Conservation (phyloP, 2,329 filamentous ascomycete species). For the Diaporthe citri region DNA sequence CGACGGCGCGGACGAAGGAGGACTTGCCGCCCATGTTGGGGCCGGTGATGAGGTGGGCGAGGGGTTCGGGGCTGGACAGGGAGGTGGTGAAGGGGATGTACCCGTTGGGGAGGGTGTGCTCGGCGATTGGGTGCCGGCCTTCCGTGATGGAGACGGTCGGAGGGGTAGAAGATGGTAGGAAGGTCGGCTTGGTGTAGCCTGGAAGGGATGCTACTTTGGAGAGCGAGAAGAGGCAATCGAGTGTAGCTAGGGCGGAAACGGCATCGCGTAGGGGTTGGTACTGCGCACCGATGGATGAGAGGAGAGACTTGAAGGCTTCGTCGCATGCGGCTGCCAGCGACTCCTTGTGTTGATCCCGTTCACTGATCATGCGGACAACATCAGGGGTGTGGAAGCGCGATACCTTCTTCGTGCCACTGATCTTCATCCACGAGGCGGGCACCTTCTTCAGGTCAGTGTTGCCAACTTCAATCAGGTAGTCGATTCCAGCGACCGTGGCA, state of each 20-base stretch:
- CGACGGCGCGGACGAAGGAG: conserved; percentile 94
- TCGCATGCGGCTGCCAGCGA: conserved; percentile 93
- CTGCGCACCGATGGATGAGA: conserved; percentile 80
- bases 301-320: conserved; percentile 78
- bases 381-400: conserved; percentile 96
- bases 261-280: conserved; percentile 93
- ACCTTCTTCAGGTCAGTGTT: conserved; percentile 87
- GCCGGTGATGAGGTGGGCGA: conserved; percentile 90
- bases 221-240: conserved; percentile 92
- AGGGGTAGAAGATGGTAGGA: conserved; percentile 71
- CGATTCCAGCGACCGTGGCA: conserved; percentile 87
- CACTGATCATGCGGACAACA: conserved; percentile 83
- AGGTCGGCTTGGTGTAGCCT: conserved; percentile 85
- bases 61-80: conserved; percentile 73
- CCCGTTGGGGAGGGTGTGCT: conserved; percentile 84
- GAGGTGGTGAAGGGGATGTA: conserved; percentile 93
- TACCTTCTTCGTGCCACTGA: conserved; percentile 92
- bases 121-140: conserved; percentile 95
- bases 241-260: conserved; percentile 84
- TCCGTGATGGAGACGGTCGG: conserved; percentile 77
- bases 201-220: conserved; percentile 87
- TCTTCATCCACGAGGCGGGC: conserved; percentile 94
- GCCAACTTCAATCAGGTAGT: conserved; percentile 93
- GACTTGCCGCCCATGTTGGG: conserved; percentile 99
- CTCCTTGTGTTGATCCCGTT: conserved; percentile 96